Percentiles rank a stretch among this genome's conserved stretches.
These are phyloP conservation scores for Pseudogymnoascus sp. DNA, from an alignment of 2,329 filamentous ascomycete species.

Conservation along the genomic window DNA sequence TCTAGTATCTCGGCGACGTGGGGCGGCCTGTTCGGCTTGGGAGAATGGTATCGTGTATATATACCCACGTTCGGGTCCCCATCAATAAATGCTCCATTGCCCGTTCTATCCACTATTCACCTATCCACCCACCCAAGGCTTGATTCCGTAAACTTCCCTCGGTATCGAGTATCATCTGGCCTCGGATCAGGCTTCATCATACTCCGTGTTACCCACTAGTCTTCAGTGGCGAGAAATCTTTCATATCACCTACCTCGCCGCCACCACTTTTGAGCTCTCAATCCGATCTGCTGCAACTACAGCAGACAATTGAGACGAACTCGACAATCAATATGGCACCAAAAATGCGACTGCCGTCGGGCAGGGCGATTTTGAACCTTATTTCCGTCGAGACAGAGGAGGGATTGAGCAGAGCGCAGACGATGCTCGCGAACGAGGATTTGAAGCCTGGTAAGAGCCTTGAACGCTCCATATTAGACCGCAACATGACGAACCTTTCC, in stretches of 20 bases:
- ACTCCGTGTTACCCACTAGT: background rate
- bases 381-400: conserved; percentile 68
- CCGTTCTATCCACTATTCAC: background rate
- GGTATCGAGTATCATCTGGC: background rate
- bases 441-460: conserved; percentile 51
- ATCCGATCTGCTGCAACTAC: background rate
- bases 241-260: background rate
- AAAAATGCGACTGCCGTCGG: background rate
- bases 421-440: conserved; percentile 82
- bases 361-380: conserved; percentile 15
- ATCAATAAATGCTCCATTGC: background rate
- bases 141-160: background rate
- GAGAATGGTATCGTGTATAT: background rate
- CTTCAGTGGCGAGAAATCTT: background rate
- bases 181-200: background rate
- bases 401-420: conserved; percentile 68
- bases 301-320: background rate
- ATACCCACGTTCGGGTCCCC: background rate
- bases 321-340: background rate
- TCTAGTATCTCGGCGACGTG: background rate
- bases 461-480: conserved; percentile 13
- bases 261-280: background rate
- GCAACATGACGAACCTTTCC: conserved; percentile 30
- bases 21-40: background rate
- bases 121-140: background rate